phyloP scores from a whole-genome alignment of 352 stramenopile species.

The Phytophthora foliorum region DNA sequence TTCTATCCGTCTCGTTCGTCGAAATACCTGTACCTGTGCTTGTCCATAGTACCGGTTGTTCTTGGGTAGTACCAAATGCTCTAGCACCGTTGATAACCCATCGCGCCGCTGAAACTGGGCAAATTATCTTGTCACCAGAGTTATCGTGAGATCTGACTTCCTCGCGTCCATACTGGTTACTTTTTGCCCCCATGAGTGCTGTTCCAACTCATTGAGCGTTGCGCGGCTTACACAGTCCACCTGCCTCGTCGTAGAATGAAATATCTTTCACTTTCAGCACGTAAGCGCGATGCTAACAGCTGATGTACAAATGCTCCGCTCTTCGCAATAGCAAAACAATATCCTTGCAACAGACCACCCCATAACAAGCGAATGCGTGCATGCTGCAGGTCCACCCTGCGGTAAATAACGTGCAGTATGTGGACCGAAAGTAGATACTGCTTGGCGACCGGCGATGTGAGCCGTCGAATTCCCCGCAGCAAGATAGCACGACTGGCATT shows the following conservation, averaged over 20 bases:
- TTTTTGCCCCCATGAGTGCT: conserved; percentile 26
- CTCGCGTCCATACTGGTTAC: conserved; percentile 34
- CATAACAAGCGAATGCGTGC: conserved; percentile 14
- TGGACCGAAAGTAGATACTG: conserved; percentile 16
- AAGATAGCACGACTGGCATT: conserved; percentile 26
- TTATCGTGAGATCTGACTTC: conserved; percentile 25
- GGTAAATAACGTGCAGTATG: conserved; percentile 7
- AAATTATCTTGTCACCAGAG: conserved; percentile 19
- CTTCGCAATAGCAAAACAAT: conserved; percentile 29
- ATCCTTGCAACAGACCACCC: conserved; percentile 22
- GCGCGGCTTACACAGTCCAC: not conserved
- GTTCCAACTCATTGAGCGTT: conserved; percentile 16
- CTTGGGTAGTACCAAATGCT: not conserved
- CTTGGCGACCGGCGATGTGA: conserved; percentile 19
- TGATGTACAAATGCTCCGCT: conserved; percentile 30
- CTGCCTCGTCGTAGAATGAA: not conserved
- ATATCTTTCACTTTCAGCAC: conserved; percentile 7
- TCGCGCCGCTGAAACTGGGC: conserved; percentile 15
- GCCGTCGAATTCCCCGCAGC: conserved; percentile 15
- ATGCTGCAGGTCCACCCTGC: conserved; percentile 8
- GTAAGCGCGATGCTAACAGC: conserved; percentile 21
- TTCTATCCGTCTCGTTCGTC: not conserved
- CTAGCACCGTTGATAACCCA: conserved; percentile 17
- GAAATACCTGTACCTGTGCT: not conserved
- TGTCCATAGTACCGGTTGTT: not conserved